Percentiles rank a stretch among this genome's conserved stretches.
phyloP scores from a whole-genome alignment of 2,329 filamentous ascomycete genomes.

The Monosporascus sp. region DNA sequence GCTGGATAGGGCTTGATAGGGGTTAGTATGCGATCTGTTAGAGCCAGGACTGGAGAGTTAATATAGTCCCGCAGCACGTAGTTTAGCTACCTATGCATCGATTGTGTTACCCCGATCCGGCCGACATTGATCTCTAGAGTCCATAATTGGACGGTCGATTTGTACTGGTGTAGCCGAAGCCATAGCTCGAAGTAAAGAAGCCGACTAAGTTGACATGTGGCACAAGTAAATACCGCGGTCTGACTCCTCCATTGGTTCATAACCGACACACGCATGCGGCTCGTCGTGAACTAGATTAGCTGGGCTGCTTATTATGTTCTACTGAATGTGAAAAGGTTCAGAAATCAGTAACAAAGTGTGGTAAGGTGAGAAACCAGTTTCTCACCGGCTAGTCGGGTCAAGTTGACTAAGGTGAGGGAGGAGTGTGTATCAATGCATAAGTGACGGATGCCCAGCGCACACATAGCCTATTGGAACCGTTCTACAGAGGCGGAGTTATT shows the following conservation, averaged over 20 bases:
- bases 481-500: too few relatives aligned
- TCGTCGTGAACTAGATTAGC: not conserved
- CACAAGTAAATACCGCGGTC: not conserved
- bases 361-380: not conserved
- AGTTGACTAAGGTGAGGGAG: too few relatives aligned
- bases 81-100: not conserved
- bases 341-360: too few relatives aligned
- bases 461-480: too few relatives aligned
- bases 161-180: not conserved
- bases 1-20: not conserved
- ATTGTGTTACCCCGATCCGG: not conserved
- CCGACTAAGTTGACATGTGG: not conserved
- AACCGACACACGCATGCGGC: too few relatives aligned
- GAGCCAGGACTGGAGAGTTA: not conserved
- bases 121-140: not conserved
- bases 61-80: not conserved
- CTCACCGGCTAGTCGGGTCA: too few relatives aligned
- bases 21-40: not conserved
- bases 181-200: not conserved
- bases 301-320: not conserved
- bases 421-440: too few relatives aligned
- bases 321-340: not conserved
- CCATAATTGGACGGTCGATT: not conserved
- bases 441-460: too few relatives aligned
- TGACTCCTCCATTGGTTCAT: not conserved